Percentiles rank a stretch among this genome's conserved stretches.
Evolutionary conservation across 139 green algal genomes (phyloP).

Genomic region (Pseudopediastrum boryanum): DNA sequence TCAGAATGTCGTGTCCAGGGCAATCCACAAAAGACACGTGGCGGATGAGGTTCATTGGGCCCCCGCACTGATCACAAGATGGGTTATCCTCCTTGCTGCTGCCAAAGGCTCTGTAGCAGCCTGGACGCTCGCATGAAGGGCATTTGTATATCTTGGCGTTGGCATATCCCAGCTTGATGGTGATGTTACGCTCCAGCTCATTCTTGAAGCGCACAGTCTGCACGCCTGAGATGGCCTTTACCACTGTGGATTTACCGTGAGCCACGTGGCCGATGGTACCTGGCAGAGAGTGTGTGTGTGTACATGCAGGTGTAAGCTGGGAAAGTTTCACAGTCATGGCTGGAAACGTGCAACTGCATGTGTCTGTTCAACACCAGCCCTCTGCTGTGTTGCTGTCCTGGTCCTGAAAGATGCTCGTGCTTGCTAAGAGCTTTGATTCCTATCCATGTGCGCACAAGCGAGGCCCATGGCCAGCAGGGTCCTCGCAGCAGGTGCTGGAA

Average conservation of each 20-base stretch:
- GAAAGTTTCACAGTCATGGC: neutral
- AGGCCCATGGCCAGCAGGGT: neutral
- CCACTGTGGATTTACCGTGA: constrained; percentile 99
- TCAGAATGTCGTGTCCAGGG: constrained; percentile 99
- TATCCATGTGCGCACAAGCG: no score
- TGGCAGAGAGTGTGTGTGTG: constrained; percentile 41
- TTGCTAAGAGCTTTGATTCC: no score
- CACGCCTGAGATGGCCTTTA: constrained; percentile 99
- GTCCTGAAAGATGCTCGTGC: neutral
- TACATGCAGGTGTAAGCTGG: neutral
- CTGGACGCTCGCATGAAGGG: constrained; percentile 82
- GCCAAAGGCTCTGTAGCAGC: constrained; percentile 88
- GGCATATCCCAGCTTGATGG: constrained; percentile 96
- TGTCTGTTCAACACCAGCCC: no score
- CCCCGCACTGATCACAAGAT: constrained; percentile 61
- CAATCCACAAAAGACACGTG: constrained; percentile 99
- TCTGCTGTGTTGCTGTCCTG: neutral
- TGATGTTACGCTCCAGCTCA: constrained; percentile 99
- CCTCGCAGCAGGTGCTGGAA: neutral
- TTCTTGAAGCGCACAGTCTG: constrained; percentile 99
- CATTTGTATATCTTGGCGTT: constrained; percentile 99
- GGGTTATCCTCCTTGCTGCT: constrained; percentile 75
- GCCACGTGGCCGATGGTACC: constrained; percentile 99
- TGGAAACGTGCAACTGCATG: neutral
- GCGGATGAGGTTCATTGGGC: constrained; percentile 90